These are phyloP conservation scores for Trametes elegans DNA, from an alignment of 768 basidiomycete genomes.

Conservation along the genomic window DNA sequence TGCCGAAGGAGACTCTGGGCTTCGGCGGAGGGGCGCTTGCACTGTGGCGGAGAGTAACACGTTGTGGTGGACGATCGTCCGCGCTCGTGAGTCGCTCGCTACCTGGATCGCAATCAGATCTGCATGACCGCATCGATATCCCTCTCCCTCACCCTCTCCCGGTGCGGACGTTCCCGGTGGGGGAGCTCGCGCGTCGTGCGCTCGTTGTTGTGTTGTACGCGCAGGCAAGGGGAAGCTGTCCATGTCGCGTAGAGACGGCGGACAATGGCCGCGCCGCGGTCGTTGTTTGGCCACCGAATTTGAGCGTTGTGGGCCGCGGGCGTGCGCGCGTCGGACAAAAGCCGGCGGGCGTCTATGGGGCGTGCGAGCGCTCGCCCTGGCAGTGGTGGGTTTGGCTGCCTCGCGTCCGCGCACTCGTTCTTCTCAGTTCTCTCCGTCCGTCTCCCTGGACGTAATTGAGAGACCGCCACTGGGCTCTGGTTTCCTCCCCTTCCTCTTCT, in stretches of 20 bases:
- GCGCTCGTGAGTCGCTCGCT: too few species aligned
- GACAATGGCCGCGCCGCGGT: constrained; percentile 5
- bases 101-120: constrained; percentile 21
- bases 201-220: not conserved
- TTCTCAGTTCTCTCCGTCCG: constrained; percentile 15
- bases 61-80: constrained; percentile 14
- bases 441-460: constrained; percentile 25
- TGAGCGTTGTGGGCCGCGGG: constrained; percentile 8
- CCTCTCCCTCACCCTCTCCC: too few species aligned
- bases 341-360: not conserved
- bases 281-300: constrained; percentile 9
- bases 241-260: not conserved
- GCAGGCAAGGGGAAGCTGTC: not conserved
- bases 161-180: constrained; percentile 3
- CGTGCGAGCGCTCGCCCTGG: too few species aligned
- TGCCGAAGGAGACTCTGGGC: not conserved
- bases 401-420: constrained; percentile 2
- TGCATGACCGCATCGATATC: constrained; percentile 19
- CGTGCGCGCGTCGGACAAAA: too few species aligned
- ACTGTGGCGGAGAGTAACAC: not conserved
- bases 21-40: not conserved
- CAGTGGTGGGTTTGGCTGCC: constrained; percentile 1
- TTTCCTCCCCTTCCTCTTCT: constrained; percentile 18
- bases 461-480: constrained; percentile 27
- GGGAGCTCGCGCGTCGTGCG: not conserved